Evolutionary conservation across 768 basidiomycete species (phyloP).

Genomic region (Daedaleopsis sinensis): DNA sequence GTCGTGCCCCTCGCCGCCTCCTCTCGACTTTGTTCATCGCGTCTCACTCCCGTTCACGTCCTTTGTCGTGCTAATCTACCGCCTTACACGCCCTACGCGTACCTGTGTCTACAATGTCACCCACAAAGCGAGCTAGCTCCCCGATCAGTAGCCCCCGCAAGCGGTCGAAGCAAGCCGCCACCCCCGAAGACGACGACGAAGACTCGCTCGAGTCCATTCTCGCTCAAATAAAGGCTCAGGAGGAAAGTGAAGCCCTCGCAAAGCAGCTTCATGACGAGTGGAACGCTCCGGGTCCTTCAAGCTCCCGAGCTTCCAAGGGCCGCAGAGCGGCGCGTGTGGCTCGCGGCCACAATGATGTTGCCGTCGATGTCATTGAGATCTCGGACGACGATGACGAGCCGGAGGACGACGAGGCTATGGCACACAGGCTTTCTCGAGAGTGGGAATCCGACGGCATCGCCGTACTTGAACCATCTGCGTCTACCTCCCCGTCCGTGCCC

Average conservation of each 20-base stretch:
- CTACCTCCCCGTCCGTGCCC: constrained; percentile 13
- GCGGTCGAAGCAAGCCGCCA: constrained; percentile 7
- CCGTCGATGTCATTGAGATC: constrained; percentile 7
- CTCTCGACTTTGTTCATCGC: neutral
- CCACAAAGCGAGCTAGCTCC: constrained; percentile 18
- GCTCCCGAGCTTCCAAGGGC: constrained; percentile 1
- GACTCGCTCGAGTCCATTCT: constrained; percentile 45
- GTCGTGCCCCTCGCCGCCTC: neutral
- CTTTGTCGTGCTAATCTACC: neutral
- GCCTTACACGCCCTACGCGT: neutral
- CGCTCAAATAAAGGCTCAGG: constrained; percentile 44
- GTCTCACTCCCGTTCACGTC: neutral
- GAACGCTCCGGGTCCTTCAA: constrained; percentile 21
- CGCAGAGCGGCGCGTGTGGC: neutral
- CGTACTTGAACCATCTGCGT: constrained; percentile 11
- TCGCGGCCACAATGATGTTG: neutral
- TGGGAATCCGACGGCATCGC: constrained; percentile 35
- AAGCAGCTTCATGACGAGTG: constrained; percentile 38
- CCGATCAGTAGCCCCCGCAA: neutral
- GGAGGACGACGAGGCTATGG: constrained; percentile 44
- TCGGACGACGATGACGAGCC: constrained; percentile 5
- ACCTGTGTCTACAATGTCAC: constrained; percentile 11
- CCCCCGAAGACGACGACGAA: constrained; percentile 39
- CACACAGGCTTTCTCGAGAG: constrained; percentile 42
- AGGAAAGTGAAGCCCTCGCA: constrained; percentile 46